These are phyloP conservation scores for Colletotrichum cordylinicola DNA, from an alignment of 2,329 filamentous ascomycete genomes.

Conservation along the genomic window DNA sequence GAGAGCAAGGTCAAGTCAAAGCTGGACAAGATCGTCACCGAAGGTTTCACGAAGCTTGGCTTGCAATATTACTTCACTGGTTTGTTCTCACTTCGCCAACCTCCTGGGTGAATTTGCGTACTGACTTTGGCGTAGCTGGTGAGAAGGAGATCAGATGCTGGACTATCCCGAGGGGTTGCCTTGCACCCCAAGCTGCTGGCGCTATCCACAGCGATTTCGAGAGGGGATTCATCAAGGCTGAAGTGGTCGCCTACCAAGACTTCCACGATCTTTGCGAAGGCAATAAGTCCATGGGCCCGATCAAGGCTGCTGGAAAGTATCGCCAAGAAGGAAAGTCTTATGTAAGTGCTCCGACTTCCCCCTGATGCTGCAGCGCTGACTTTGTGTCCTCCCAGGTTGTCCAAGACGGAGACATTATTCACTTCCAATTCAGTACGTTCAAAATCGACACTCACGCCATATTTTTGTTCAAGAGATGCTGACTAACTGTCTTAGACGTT, in stretches of 20 bases:
- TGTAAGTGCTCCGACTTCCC: slow-evolving; percentile 26
- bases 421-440: slow-evolving; percentile 49
- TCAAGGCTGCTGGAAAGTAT: slow-evolving; percentile 51
- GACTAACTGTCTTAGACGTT: neutral
- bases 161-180: slow-evolving; percentile 42
- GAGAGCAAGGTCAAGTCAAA: slow-evolving; percentile 47
- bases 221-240: slow-evolving; percentile 50
- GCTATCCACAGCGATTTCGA: slow-evolving; percentile 49
- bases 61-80: slow-evolving; percentile 51
- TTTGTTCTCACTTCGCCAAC: slow-evolving; percentile 11
- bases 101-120: neutral
- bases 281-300: slow-evolving; percentile 48
- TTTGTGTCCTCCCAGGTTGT: slow-evolving; percentile 27
- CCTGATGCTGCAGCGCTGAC: slow-evolving; percentile 23
- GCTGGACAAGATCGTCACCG: slow-evolving; percentile 48
- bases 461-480: neutral
- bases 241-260: slow-evolving; percentile 50
- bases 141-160: slow-evolving; percentile 53
- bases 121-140: slow-evolving; percentile 33
- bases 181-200: slow-evolving; percentile 46
- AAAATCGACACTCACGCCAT: neutral
- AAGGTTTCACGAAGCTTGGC: slow-evolving; percentile 49
- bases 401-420: slow-evolving; percentile 48
- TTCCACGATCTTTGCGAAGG: slow-evolving; percentile 49
- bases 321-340: slow-evolving; percentile 50